Conservation (phyloP, 2,329 filamentous ascomycete species). For the Dactylellina sp. region DNA sequence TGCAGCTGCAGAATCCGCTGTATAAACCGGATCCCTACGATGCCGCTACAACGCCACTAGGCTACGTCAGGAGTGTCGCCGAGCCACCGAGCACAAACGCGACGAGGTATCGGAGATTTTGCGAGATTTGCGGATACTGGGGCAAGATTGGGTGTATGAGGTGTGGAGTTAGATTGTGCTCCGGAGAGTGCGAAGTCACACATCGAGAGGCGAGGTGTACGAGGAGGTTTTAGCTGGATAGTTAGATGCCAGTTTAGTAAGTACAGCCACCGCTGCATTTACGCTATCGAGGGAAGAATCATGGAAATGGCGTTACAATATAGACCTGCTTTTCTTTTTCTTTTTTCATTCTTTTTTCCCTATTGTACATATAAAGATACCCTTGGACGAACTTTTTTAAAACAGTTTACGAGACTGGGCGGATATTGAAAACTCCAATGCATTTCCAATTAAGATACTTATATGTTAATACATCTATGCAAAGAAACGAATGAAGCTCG, state of each 20-base stretch:
- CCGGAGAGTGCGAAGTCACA: constrained; percentile 58
- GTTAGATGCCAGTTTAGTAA: no score
- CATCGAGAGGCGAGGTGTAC: constrained; percentile 60
- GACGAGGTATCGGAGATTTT: constrained; percentile 58
- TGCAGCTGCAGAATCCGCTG: constrained; percentile 58
- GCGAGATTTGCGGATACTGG: constrained; percentile 61
- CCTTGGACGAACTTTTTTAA: neutral
- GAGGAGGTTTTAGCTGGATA: constrained; percentile 33
- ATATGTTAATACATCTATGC: constrained; percentile 34
- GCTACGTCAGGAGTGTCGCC: constrained; percentile 57
- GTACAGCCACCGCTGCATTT: neutral
- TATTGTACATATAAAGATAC: neutral
- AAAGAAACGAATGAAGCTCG: constrained; percentile 36
- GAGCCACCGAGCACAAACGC: constrained; percentile 45
- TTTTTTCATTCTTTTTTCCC: neutral
- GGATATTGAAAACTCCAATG: neutral
- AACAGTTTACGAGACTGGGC: neutral
- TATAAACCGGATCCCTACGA: constrained; percentile 38
- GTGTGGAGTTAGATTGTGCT: constrained; percentile 60
- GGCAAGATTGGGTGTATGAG: constrained; percentile 59
- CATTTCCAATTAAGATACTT: constrained; percentile 12
- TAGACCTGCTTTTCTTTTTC: constrained; percentile 6
- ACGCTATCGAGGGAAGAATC: neutral
- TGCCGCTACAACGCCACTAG: constrained; percentile 49
- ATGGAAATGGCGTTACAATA: constrained; percentile 1